phyloP scores from a whole-genome alignment of 805 yeast genomes.

The Yarrowia sp. region DNA sequence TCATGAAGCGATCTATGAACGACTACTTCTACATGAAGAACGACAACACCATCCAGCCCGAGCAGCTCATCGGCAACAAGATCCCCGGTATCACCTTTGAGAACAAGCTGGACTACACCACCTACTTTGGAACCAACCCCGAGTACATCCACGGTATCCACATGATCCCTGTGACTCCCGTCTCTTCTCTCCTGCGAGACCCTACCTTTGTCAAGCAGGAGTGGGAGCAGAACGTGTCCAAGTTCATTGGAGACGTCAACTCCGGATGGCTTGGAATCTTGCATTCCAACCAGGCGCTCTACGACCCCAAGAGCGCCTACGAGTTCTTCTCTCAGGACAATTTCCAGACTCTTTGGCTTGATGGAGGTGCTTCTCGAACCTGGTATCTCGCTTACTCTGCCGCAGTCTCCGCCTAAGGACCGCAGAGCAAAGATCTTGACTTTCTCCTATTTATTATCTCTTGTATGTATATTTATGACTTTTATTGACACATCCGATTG shows the following conservation, averaged over 20 bases:
- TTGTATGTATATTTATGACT: constrained; percentile 6
- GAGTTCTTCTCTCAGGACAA: constrained; percentile 62
- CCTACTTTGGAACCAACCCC: constrained; percentile 69
- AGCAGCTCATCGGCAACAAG: constrained; percentile 62
- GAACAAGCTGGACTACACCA: constrained; percentile 75
- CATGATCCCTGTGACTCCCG: constrained; percentile 77
- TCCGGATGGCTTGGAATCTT: constrained; percentile 70
- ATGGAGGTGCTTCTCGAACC: constrained; percentile 83
- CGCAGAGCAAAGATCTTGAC: background rate
- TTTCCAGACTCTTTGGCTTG: constrained; percentile 67
- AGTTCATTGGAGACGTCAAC: constrained; percentile 57
- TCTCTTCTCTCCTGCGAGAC: constrained; percentile 61
- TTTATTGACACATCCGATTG: background rate
- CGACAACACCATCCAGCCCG: constrained; percentile 62
- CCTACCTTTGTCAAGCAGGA: constrained; percentile 60
- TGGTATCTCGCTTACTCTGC: constrained; percentile 85
- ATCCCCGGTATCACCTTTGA: constrained; percentile 82
- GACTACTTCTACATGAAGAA: constrained; percentile 60
- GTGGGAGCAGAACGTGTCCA: constrained; percentile 62
- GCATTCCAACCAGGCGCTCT: constrained; percentile 75
- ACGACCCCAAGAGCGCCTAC: constrained; percentile 70
- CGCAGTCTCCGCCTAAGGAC: constrained; percentile 37
- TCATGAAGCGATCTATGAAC: constrained; percentile 62
- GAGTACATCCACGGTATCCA: constrained; percentile 83
- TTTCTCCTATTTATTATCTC: constrained; percentile 26